Base-by-base conservation (phyloP, 805 yeast species). In the Schwanniomyces pseudopolymorphus region DNA sequence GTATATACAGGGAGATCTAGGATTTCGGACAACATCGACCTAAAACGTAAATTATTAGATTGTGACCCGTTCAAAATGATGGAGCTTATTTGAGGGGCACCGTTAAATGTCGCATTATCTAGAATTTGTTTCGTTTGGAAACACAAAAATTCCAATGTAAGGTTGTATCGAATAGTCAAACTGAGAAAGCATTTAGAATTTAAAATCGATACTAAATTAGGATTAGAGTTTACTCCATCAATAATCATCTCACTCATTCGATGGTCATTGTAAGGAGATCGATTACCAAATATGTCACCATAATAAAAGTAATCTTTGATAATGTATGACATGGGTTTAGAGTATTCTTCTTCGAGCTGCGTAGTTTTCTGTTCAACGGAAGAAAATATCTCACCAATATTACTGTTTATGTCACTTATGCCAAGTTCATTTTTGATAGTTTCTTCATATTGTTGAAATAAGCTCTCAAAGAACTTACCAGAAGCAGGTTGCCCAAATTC, bases 401-500 rank as follows among this genome's bases (percentile, higher is more conserved):
- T 40, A 13, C 41, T 35, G 19, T 22, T 33, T 27, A 22, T 14
- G 21, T 21, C 11, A 6, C 25, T 13, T n/a, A 43, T 19, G 2
- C 20, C 16, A 26, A 37, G 37, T 21, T 16, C 21, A 4, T 17
- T 19, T 21, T 26, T 42, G 1, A 53, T 21, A 2, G 51, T 33
- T 6, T 40, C 40, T n/a, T 48, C 37, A 42, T 46, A 56, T 22
- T 73, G 64, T 8, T 66, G 61, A 45, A 79, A 75, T 3, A 81
- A 57, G 36, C 74, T 70, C 48, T 78, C 81, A 22, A 78, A 65
- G 5, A 81, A 61, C 43, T 73, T 67, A 3, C 87, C 87, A 0
- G 85, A 74, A 11, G 83, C 79, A 3, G 85, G 78, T 46, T 77
- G 78, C 0, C 87, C 87, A 42, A 78, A 80, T 50, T 80, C 80